Conservation (phyloP, 163 green algal species). For the Botryococcus braunii region DNA sequence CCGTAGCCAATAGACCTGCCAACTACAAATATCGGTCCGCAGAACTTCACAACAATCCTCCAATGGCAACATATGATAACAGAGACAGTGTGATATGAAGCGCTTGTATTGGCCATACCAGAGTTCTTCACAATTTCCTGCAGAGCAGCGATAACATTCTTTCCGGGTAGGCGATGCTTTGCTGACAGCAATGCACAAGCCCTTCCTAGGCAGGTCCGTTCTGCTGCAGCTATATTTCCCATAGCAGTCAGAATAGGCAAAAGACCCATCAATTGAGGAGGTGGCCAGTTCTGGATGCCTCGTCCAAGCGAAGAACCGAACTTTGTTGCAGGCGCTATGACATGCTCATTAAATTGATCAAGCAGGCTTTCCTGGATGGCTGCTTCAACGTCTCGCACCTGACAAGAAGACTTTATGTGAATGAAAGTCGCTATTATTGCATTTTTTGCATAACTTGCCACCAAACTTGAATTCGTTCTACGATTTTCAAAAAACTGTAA, state of each 20-base stretch:
- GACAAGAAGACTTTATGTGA: not conserved
- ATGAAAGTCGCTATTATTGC: too few species aligned
- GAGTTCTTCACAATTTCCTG: slow-evolving; percentile 34
- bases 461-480: too few species aligned
- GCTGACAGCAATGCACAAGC: slow-evolving; percentile 26
- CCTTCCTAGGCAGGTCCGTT: slow-evolving; percentile 30
- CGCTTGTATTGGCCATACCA: too few species aligned
- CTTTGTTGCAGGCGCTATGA: slow-evolving; percentile 12
- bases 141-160: slow-evolving; percentile 27
- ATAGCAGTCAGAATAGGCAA: slow-evolving; percentile 43
- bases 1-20: too few species aligned
- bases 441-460: not conserved
- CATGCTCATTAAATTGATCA: slow-evolving; percentile 21
- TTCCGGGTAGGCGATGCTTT: slow-evolving; percentile 39
- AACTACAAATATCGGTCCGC: too few species aligned
- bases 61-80: too few species aligned
- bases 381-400: slow-evolving; percentile 54
- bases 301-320: too few species aligned
- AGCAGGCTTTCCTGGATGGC: slow-evolving; percentile 43
- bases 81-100: too few species aligned
- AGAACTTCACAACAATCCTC: too few species aligned
- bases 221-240: slow-evolving; percentile 22
- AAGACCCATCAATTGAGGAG: too few species aligned
- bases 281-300: too few species aligned
- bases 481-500: too few species aligned